Evolutionary conservation across 2,329 filamentous ascomycete genomes (phyloP), one percentile per base, ranked within the genome.

Genomic region (Alternaria brassicicola): DNA sequence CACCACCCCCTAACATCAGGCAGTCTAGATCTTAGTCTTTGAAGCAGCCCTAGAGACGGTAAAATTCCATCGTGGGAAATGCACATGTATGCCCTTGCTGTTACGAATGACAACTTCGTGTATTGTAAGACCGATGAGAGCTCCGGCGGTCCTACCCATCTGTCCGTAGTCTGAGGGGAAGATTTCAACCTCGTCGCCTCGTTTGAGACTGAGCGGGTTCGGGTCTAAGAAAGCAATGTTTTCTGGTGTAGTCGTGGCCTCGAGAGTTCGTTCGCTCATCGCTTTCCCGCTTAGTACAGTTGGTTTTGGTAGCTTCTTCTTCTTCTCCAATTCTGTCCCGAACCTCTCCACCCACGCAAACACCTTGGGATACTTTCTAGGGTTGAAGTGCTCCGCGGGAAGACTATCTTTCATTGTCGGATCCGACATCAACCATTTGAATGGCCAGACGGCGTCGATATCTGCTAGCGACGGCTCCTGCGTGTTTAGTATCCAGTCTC

Each of bases 271-370:
- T 78, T 13, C 86, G 83, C 25, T 36, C 57, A 69, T 62, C 10
- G 48, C 39, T 3, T 55, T 30, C 7, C 69, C 64, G 15, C 67
- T 59, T 1, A 77, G 52, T 10, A 7, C 79, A 76, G 19, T 88
- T 1, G 81, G 76, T 39, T 79, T 79, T 58, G 79, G 76, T 5
- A 33, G 10, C 0, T 67, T 57, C 9, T 78, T 82, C 1, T 82
- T 82, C 6, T 71, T 73, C 6, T 78, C 74, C 0, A 87, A 70
- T 1, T 79, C 79, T 6, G 67, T 69, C 54, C 83, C 78, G 74
- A 91, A 91, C 10, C 89, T 80, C 35, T 77, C 73, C n/a, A 90
- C 81, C 87, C 88, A 92, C 0, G 84, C 83, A 70, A 85, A 89
- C 0, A 86, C 84, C 56, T 79, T 83, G 0, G 89, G 89, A 66